Percentiles rank a stretch among this genome's conserved stretches.
Evolutionary conservation across 306 rosid species (phyloP).

Genomic region (Comarum palustre): DNA sequence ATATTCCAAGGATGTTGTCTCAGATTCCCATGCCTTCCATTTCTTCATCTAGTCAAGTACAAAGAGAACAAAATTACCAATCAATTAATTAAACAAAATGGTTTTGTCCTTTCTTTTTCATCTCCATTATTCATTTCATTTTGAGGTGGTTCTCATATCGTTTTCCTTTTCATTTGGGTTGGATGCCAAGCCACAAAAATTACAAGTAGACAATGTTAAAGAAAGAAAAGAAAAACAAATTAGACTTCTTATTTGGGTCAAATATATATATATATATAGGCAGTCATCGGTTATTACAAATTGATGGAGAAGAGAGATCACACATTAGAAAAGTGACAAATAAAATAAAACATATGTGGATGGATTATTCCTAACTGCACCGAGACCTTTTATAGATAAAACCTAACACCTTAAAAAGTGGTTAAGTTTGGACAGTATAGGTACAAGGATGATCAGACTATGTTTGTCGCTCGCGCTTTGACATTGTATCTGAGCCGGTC

Average conservation of each 20-base stretch:
- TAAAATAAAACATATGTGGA: no score
- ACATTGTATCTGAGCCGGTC: no score
- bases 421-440: no score
- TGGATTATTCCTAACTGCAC: no score
- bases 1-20: slow-evolving; percentile 63
- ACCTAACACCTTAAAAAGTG: no score
- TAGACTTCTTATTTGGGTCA: not conserved
- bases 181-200: not conserved
- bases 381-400: no score
- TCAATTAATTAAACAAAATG: not conserved
- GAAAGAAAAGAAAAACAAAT: not conserved
- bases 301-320: no score
- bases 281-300: no score
- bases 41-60: slow-evolving; percentile 45
- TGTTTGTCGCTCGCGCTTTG: no score
- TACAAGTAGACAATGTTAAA: not conserved
- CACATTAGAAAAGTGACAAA: no score
- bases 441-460: no score
- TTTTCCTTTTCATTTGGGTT: not conserved
- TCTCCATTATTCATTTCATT: slow-evolving; percentile 2
- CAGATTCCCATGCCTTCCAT: slow-evolving; percentile 73
- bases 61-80: slow-evolving; percentile 2
- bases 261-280: not conserved
- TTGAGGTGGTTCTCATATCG: not conserved
- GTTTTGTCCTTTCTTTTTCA: not conserved